A percentile compares a stretch with the other conserved stretches of the same genome.
Conservation (phyloP, 768 basidiomycete species). For the Pulveroboletus sp. region DNA sequence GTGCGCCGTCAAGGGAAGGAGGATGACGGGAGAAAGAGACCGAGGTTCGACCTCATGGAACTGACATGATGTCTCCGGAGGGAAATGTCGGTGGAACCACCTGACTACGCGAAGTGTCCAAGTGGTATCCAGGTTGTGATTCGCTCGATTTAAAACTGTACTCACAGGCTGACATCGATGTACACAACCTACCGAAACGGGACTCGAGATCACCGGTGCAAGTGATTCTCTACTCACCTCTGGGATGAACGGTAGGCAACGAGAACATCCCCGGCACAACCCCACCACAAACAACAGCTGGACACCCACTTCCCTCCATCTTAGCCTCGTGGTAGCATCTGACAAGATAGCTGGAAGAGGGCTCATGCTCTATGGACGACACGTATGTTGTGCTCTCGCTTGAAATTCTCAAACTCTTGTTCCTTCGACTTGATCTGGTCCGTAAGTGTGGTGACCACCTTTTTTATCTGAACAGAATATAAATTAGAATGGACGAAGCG, state of each 20-base stretch:
- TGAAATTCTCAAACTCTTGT: slow-evolving; percentile 75
- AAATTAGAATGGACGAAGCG: slow-evolving; percentile 2
- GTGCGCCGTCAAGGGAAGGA: background rate
- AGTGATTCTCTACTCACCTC: background rate
- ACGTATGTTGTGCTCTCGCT: slow-evolving; percentile 71
- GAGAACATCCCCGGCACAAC: background rate
- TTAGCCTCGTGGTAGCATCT: background rate
- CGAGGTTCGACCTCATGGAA: background rate
- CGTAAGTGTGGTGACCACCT: slow-evolving; percentile 69
- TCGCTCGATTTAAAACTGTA: background rate
- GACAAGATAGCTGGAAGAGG: slow-evolving; percentile 3
- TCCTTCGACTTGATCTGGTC: slow-evolving; percentile 90
- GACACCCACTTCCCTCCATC: background rate
- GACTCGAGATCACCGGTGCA: slow-evolving; percentile 8
- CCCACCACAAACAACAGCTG: background rate
- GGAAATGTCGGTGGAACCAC: too few relatives aligned
- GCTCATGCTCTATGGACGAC: slow-evolving; percentile 38
- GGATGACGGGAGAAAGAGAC: too few relatives aligned
- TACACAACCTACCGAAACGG: slow-evolving; percentile 3
- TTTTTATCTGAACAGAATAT: slow-evolving; percentile 58
- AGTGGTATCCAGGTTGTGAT: background rate
- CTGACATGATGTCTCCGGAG: background rate
- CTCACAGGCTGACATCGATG: background rate
- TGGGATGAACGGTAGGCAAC: background rate
- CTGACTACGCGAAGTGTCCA: background rate